These are phyloP conservation scores for Conticribra weissflogii DNA, from an alignment of 108 stramenopile genomes.

Conservation along the genomic window DNA sequence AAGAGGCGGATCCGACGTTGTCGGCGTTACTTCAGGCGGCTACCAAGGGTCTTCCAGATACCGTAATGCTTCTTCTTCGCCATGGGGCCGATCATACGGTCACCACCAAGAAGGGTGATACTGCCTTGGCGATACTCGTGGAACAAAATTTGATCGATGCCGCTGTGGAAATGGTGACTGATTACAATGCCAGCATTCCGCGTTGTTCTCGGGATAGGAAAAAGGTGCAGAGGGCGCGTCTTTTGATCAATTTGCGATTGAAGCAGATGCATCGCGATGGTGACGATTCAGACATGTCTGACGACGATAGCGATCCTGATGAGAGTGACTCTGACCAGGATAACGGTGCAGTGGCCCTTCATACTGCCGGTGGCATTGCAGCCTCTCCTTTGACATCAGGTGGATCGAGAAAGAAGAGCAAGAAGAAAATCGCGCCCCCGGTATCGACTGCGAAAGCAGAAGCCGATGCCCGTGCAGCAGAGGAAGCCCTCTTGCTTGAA, in stretches of 20 bases:
- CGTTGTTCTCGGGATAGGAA: constrained; percentile 91
- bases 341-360: constrained; percentile 32
- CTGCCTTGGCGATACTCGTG: constrained; percentile 88
- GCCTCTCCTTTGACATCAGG: constrained; percentile 21
- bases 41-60: constrained; percentile 88
- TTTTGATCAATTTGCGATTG: constrained; percentile 84
- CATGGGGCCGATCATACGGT: constrained; percentile 92
- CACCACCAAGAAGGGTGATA: constrained; percentile 93
- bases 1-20: constrained; percentile 91
- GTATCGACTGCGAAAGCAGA: constrained; percentile 66
- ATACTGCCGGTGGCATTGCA: constrained; percentile 44
- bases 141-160: constrained; percentile 92
- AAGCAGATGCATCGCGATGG: constrained; percentile 84
- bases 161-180: constrained; percentile 91
- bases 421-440: constrained; percentile 41
- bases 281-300: constrained; percentile 42
- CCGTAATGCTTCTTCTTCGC: constrained; percentile 76
- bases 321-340: constrained; percentile 45
- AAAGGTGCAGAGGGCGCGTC: constrained; percentile 87
- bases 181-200: constrained; percentile 90
- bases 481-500: constrained; percentile 82
- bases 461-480: constrained; percentile 81
- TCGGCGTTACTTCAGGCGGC: constrained; percentile 89
- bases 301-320: constrained; percentile 55
- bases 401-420: constrained; percentile 69